Percentiles rank a stretch among this genome's conserved stretches.
phyloP scores from a whole-genome alignment of 768 basidiomycete species.

The Lactifluus piperatus region DNA sequence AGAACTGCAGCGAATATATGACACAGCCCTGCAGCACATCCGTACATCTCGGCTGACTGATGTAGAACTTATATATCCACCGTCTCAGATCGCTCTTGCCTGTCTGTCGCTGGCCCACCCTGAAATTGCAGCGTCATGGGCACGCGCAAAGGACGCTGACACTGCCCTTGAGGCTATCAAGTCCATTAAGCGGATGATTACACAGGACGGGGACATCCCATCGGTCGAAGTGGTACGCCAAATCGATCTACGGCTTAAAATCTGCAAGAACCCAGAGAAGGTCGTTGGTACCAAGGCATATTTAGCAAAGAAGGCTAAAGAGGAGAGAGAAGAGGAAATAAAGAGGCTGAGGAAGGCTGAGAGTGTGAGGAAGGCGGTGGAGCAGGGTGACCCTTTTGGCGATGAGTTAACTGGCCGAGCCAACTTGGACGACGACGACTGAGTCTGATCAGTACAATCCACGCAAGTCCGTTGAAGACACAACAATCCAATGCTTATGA shows the following conservation, averaged over 20 bases:
- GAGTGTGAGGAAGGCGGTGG: slow-evolving; percentile 45
- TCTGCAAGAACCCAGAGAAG: slow-evolving; percentile 96
- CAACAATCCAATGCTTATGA: not conserved
- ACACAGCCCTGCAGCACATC: slow-evolving; percentile 55
- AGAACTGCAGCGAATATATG: slow-evolving; percentile 49
- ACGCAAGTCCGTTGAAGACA: not conserved
- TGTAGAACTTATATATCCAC: slow-evolving; percentile 83
- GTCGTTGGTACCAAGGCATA: slow-evolving; percentile 84
- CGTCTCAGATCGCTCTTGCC: slow-evolving; percentile 88
- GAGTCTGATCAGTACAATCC: not conserved
- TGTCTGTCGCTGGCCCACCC: slow-evolving; percentile 60
- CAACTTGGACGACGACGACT: slow-evolving; percentile 22
- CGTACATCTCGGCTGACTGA: slow-evolving; percentile 84
- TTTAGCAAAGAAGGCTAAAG: slow-evolving; percentile 58
- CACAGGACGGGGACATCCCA: slow-evolving; percentile 48
- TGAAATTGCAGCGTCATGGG: slow-evolving; percentile 54
- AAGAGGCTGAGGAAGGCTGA: slow-evolving; percentile 46
- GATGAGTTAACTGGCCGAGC: slow-evolving; percentile 36
- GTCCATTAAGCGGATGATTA: slow-evolving; percentile 49
- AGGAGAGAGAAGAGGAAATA: slow-evolving; percentile 58
- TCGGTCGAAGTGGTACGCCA: slow-evolving; percentile 79
- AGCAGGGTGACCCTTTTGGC: slow-evolving; percentile 65
- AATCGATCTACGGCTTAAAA: slow-evolving; percentile 76
- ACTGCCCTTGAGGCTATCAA: slow-evolving; percentile 35
- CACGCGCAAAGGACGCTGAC: slow-evolving; percentile 34